These are phyloP conservation scores for Hebeloma cylindrosporum DNA, from an alignment of 768 basidiomycete species.

Conservation along the genomic window DNA sequence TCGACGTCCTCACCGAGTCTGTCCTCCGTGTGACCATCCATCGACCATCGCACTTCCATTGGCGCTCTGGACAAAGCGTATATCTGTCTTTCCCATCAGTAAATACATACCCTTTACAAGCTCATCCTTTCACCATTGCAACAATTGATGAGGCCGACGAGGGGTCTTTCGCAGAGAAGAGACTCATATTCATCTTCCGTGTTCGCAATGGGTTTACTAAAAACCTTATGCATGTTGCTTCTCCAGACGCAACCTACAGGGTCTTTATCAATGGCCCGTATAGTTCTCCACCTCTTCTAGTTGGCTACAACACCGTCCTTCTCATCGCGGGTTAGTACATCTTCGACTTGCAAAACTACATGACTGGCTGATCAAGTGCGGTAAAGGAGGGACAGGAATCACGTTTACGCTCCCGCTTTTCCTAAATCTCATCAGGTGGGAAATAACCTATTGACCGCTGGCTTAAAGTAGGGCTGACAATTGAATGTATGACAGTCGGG, in stretches of 20 bases:
- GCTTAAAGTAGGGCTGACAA: too few species aligned
- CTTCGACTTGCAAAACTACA: background rate
- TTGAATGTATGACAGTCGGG: too few species aligned
- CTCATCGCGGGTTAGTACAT: constrained; percentile 40
- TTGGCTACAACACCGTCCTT: constrained; percentile 38
- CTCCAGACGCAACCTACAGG: constrained; percentile 26
- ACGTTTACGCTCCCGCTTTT: constrained; percentile 48
- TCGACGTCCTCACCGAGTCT: constrained; percentile 17
- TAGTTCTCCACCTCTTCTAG: constrained; percentile 36
- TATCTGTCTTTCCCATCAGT: constrained; percentile 52
- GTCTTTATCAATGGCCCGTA: constrained; percentile 57
- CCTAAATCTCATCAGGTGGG: constrained; percentile 42
- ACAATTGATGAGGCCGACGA: constrained; percentile 37
- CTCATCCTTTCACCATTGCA: constrained; percentile 65
- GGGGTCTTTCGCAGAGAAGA: constrained; percentile 26
- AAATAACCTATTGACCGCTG: too few species aligned
- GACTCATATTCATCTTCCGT: constrained; percentile 59
- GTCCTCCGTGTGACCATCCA: constrained; percentile 48
- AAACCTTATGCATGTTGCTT: constrained; percentile 37
- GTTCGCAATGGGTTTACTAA: constrained; percentile 62
- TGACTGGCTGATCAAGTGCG: background rate
- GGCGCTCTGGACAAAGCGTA: constrained; percentile 55
- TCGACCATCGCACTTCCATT: constrained; percentile 39
- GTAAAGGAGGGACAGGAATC: constrained; percentile 49
- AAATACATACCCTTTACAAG: constrained; percentile 45